Percentiles rank a stretch among this genome's conserved stretches.
Evolutionary conservation across 176 grass and related monocot species (phyloP).

Genomic region (Puya raimondii): DNA sequence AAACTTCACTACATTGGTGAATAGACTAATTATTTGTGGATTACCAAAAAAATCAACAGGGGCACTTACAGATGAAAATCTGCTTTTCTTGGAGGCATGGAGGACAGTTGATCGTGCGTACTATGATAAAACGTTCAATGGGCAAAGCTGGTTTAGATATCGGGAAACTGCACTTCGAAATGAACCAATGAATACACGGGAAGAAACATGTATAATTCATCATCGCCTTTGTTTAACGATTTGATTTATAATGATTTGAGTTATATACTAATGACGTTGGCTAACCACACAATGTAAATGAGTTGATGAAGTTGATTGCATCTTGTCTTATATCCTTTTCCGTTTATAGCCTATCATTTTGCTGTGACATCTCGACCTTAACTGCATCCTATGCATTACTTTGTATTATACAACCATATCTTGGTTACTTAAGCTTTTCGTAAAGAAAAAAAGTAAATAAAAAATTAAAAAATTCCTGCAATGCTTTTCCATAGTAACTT

Average conservation of each 20-base stretch:
- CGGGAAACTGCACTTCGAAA: slow-evolving; percentile 68
- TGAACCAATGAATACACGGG: slow-evolving; percentile 83
- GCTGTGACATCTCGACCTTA: no score
- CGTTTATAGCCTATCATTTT: not conserved
- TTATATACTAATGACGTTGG: not conserved
- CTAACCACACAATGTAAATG: not conserved
- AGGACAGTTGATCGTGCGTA: slow-evolving; percentile 77
- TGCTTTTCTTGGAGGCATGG: slow-evolving; percentile 96
- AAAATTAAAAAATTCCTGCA: no score
- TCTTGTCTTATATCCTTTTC: not conserved
- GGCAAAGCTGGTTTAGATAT: slow-evolving; percentile 94
- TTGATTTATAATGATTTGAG: not conserved
- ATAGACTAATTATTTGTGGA: not conserved
- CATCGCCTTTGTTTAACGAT: slow-evolving; percentile 3
- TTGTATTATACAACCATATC: no score
- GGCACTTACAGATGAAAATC: slow-evolving; percentile 89
- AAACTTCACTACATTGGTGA: no score
- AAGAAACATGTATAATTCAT: slow-evolving; percentile 82
- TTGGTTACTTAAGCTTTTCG: no score
- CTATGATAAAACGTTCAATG: slow-evolving; percentile 93
- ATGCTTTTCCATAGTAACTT: no score
- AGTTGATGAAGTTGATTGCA: not conserved
- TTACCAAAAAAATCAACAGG: slow-evolving; percentile 23
- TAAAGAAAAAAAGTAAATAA: no score
- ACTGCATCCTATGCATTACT: no score